Conservation (phyloP, 1,139 yeast genomes). For the Wickerhamomyces sp. region DNA sequence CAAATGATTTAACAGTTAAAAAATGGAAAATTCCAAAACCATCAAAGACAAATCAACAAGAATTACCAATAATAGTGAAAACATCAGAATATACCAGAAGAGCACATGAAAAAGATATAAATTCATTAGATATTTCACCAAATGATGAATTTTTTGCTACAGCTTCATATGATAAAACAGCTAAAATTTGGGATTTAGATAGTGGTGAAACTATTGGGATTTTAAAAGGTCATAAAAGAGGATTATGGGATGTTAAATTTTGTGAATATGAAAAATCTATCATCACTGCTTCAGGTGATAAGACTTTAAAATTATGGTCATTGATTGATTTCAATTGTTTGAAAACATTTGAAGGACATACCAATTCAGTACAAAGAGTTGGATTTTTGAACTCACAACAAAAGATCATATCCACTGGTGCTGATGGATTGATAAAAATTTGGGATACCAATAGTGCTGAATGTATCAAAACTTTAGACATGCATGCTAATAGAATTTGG, state of each 20-base stretch:
- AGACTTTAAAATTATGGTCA: constrained; percentile 86
- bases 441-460: constrained; percentile 86
- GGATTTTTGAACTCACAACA: constrained; percentile 61
- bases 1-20: constrained; percentile 85
- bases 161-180: constrained; percentile 92
- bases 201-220: constrained; percentile 83
- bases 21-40: constrained; percentile 72
- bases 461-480: constrained; percentile 75
- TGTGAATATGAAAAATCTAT: constrained; percentile 72
- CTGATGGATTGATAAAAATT: constrained; percentile 87
- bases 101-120: constrained; percentile 96
- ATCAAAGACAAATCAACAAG: constrained; percentile 16
- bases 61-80: constrained; percentile 32
- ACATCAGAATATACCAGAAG: constrained; percentile 81
- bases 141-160: constrained; percentile 86
- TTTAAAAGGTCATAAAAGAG: constrained; percentile 85
- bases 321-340: constrained; percentile 68
- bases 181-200: constrained; percentile 80
- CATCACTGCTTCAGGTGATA: constrained; percentile 86
- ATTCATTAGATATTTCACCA: constrained; percentile 81
- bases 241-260: constrained; percentile 88
- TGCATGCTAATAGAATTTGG: constrained; percentile 95
- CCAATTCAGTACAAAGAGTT: constrained; percentile 85
- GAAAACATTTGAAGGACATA: constrained; percentile 89
- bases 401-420: constrained; percentile 81